Conservation (phyloP, 345 rosid genomes). For the Lepidium aucheri region DNA sequence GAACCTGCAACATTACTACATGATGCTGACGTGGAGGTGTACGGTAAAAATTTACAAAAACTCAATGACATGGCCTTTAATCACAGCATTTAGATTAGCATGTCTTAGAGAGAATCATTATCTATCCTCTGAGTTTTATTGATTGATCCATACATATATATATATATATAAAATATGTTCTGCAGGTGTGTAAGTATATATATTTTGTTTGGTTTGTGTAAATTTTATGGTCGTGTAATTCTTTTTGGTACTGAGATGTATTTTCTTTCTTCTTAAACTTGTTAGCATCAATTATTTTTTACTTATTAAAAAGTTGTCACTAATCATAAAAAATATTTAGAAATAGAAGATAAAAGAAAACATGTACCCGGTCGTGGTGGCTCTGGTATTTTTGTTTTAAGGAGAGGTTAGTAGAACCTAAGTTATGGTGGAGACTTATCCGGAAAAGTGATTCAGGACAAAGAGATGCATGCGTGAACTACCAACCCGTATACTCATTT, state of each 20-base stretch:
- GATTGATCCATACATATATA: slow-evolving; percentile 8
- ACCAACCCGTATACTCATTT: too few relatives aligned
- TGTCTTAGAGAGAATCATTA: slow-evolving; percentile 5
- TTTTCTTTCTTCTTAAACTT: neutral
- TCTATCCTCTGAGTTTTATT: neutral
- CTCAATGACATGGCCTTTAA: slow-evolving; percentile 18
- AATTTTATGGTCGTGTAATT: neutral
- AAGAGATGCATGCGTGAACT: slow-evolving; percentile 14
- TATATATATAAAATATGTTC: neutral
- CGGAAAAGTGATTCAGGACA: slow-evolving; percentile 20
- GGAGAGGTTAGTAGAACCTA: slow-evolving; percentile 1
- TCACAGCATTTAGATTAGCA: slow-evolving; percentile 19
- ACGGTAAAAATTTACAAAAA: slow-evolving; percentile 21
- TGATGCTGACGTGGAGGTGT: slow-evolving; percentile 9
- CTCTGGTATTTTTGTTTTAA: neutral
- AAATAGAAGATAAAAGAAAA: neutral
- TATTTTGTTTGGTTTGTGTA: slow-evolving; percentile 11
- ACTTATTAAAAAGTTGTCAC: neutral
- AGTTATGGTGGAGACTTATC: slow-evolving; percentile 1
- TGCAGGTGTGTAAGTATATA: slow-evolving; percentile 13
- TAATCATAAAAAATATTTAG: too few relatives aligned
- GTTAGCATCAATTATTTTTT: neutral
- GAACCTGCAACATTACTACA: slow-evolving; percentile 12
- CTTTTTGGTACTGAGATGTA: neutral
- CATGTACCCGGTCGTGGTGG: neutral